A percentile compares a stretch with the other conserved stretches of the same genome.
Evolutionary conservation across 2,329 filamentous ascomycete genomes (phyloP).

Genomic region (Penicillium sp.): DNA sequence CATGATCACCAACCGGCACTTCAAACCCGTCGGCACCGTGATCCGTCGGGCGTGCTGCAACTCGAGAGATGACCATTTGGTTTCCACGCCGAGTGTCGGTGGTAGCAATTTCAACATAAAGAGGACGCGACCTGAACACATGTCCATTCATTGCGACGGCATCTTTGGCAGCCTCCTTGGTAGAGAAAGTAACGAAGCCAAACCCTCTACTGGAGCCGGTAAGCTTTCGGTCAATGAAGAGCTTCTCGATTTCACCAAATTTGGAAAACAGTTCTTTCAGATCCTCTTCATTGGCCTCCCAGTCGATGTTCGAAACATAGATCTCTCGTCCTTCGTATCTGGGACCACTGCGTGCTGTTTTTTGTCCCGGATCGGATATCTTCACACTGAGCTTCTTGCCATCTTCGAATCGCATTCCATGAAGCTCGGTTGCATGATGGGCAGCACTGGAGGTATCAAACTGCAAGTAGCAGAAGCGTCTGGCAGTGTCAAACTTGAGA

Average conservation of each 20-base stretch:
- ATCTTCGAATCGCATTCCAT: constrained; percentile 68
- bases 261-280: constrained; percentile 68
- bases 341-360: constrained; percentile 75
- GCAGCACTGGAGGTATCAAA: constrained; percentile 70
- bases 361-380: constrained; percentile 77
- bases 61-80: constrained; percentile 46
- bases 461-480: constrained; percentile 95
- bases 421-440: constrained; percentile 66
- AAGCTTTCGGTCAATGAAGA: constrained; percentile 68
- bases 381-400: constrained; percentile 70
- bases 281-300: constrained; percentile 63
- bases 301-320: constrained; percentile 69
- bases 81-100: constrained; percentile 43
- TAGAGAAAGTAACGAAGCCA: constrained; percentile 75
- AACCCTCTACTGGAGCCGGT: constrained; percentile 71
- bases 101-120: constrained; percentile 60
- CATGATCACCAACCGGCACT: constrained; percentile 45
- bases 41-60: constrained; percentile 37
- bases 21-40: constrained; percentile 41
- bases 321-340: constrained; percentile 85
- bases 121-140: constrained; percentile 64
- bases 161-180: constrained; percentile 64
- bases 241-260: constrained; percentile 70
- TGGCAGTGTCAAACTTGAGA: constrained; percentile 80
- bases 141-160: constrained; percentile 68